Evolutionary conservation across 352 stramenopile species (phyloP), one percentile per base, ranked within the genome.

Genomic region (Thalassiosira exigua): DNA sequence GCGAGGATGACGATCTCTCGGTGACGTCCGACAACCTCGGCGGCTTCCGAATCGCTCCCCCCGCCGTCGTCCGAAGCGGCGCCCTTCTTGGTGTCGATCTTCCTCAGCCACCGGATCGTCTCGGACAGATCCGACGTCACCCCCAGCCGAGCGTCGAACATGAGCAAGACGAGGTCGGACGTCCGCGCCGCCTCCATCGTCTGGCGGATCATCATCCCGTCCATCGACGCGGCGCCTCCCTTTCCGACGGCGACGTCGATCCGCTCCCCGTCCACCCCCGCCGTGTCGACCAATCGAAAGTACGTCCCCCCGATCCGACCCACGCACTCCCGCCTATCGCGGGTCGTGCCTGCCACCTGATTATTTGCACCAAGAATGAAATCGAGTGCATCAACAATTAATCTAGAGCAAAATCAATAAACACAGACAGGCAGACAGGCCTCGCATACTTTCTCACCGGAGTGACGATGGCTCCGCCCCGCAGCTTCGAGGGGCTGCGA

Each of bases 271-370:
- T 93, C 84, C 19, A 93, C 79, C 32, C 89, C 89, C n/a, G 89
- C 89, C 29, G 89, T 94, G 68, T 94, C 89, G 29, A 94, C 79
- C 11, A 94, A 69, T 32, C 61, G 57, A 74, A 94, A 94, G 14
- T 64, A 69, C 11, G 77, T 86, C 19, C 84, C 85, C 26, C 85
- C 89, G 17, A 94, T 85, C 11, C 83, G 78, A 33, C 89, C 89
- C 19, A 87, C 78, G 42, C 80, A 89, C 74, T 92, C 77, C 32
- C 86, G 66, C 54, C 86, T 62, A 82, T 94, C 89, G 52, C 89
- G 68, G 4, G 89, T 94, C 1, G 89, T 94, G 36, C 85, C 85
- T 14, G 89, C 72, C 33, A 88, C n/a, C n/a, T n/a, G n/a, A n/a
- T n/a, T n/a, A n/a, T n/a, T n/a, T n/a, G n/a, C n/a, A n/a, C n/a